These are phyloP conservation scores for Albophoma yamanashiensis DNA, from an alignment of 2,329 filamentous ascomycete genomes.

Conservation along the genomic window DNA sequence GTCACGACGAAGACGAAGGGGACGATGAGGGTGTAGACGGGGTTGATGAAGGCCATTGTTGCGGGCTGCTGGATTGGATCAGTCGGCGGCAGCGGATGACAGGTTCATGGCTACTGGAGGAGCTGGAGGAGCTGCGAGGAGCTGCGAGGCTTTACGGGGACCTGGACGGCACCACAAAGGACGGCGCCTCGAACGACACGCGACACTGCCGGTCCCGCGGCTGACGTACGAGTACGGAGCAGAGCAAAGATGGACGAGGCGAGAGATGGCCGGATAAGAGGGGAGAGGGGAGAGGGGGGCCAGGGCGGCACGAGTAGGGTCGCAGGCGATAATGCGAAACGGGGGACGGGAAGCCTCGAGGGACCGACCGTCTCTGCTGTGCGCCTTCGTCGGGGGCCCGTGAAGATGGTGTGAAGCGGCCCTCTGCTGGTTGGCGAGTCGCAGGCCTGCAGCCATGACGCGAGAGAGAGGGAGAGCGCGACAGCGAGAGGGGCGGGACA, in stretches of 20 bases:
- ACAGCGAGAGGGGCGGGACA: not conserved
- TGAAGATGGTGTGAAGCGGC: not conserved
- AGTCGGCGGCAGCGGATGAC: slow-evolving; percentile 2
- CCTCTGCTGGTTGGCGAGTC: not conserved
- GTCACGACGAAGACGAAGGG: slow-evolving; percentile 54
- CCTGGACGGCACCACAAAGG: not conserved
- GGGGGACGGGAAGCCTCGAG: not conserved
- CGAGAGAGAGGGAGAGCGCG: not conserved
- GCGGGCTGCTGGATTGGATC: not conserved
- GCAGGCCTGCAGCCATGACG: not conserved
- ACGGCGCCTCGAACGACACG: not conserved
- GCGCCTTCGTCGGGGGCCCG: not conserved
- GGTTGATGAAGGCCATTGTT: slow-evolving; percentile 42
- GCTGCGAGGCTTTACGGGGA: not conserved
- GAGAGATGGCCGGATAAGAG: not conserved
- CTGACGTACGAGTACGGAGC: not conserved
- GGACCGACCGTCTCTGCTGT: not conserved
- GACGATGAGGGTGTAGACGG: slow-evolving; percentile 44
- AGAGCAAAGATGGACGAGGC: not conserved
- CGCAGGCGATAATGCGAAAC: not conserved
- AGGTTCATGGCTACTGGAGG: slow-evolving; percentile 7
- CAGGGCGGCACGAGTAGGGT: not conserved
- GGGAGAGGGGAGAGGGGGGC: too few species aligned
- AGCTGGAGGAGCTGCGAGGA: not conserved
- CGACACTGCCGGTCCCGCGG: not conserved